Evolutionary conservation across 2,329 filamentous ascomycete species (phyloP), one percentile per base, ranked within the genome.

Genomic region (Diaporthe nobilis): DNA sequence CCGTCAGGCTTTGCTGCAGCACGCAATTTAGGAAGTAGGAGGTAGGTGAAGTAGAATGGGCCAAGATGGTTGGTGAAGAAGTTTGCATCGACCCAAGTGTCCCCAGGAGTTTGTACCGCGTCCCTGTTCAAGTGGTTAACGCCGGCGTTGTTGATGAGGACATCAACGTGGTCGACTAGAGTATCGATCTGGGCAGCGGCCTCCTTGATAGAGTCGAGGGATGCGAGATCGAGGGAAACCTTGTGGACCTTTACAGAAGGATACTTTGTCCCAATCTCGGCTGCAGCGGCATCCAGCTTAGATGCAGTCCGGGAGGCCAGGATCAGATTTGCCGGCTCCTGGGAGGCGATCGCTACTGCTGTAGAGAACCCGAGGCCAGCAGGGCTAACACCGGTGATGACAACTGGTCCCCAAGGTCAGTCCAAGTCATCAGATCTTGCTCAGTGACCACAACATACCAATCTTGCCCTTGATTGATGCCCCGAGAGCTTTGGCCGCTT

Each of bases 11-110:
- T 70, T 12, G 84, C 84, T 0, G 83, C 84, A 2, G 80, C 79
- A 20, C 84, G 77, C 2, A 89, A 76, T 42, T 84, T 84, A 0
- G 86, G 84, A 58, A 87, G 79, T n/a, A 89, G 83, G 25, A 88
- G 81, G 51, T 86, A 85, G 0, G 87, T 86, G 37, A 89, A 81
- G 15, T 87, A 79, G 77, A 88, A 88, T 44, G 89, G 86, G 0
- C 86, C 86, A 17, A 90, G 77, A 76, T 89, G 85, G 79, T 90
- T 90, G 15, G 83, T 82, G 1, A 84, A 86, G 6, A 87, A 83
- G 73, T 88, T 82, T 6, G 80, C 78, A 72, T 86, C 85, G 10
- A 76, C 75, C 39, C 68, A 47, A 39, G 75, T 76, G 47, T 76
- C 75, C 28, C 75, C 75, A 17, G 75, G 75, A 1, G 75, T 76